Evolutionary conservation across 257 asterid genomes (phyloP), one percentile per base, ranked within the genome.

Genomic region (Forsythia viridissima): DNA sequence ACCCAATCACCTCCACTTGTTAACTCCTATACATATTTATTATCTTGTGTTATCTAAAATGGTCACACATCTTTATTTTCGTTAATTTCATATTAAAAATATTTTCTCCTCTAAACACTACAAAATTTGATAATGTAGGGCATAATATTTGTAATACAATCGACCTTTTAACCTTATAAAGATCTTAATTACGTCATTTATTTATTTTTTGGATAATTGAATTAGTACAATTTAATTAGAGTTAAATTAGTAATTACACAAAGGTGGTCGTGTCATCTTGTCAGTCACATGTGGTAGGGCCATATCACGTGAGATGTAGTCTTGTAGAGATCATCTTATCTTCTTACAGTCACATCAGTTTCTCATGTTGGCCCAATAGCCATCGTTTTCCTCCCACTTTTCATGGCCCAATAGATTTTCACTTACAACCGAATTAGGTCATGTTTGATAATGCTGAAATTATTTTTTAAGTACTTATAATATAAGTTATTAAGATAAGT

Each of bases 301-400:
- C 37, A 76, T 10, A 5, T 30, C 87, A 80, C 80, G 87, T 80
- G 87, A 68, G 46, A 44, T 79, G 70, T 24, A 24, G 24, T 24
- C 24, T 24, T 24, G 24, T n/a, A 16, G 38, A 63, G 16, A 63
- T 71, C 36, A 63, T 75, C 76, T 77, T 75, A 79, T 75, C 83
- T 21, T 55, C 41, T 39, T 9, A 36, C 16, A 16, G 80, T 82
- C 80, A 78, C 82, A 70, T 78, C 82, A 18, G 38, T 10, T 70
- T 8, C 51, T 20, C 52, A 42, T 13, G 63, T 80, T 66, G 73
- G 79, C 63, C 77, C 86, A 44, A 65, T 46, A 20, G 40, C 24
- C 48, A 61, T 10, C 24, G 40, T 21, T 43, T 52, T 76, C 48
- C 34, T 65, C 73, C 79, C 72, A 13, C 78, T 34, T 63, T 63